phyloP scores from a whole-genome alignment of 306 rosid species.

The Luffa acutangula region DNA sequence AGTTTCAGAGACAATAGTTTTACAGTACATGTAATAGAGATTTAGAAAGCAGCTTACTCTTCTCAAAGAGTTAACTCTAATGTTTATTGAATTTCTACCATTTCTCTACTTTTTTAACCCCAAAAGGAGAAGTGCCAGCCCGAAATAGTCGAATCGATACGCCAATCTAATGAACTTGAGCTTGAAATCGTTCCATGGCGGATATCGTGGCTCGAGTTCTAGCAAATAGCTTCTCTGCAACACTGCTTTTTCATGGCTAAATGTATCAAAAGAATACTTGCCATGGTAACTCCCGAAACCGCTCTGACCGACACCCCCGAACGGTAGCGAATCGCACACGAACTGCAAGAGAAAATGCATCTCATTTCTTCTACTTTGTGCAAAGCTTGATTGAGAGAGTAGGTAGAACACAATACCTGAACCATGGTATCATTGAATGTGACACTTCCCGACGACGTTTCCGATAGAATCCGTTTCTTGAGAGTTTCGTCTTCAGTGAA shows the following conservation, averaged over 20 bases:
- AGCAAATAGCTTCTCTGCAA: slow-evolving; percentile 45
- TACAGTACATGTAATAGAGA: background rate
- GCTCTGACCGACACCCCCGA: slow-evolving; percentile 55
- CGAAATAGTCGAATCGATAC: slow-evolving; percentile 47
- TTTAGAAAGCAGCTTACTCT: background rate
- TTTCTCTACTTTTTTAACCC: slow-evolving; percentile 38
- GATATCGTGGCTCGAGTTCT: slow-evolving; percentile 76
- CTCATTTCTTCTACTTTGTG: background rate
- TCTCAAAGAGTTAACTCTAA: background rate
- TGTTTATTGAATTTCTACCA: background rate
- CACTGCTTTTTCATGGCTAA: slow-evolving; percentile 86
- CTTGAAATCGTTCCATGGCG: slow-evolving; percentile 76
- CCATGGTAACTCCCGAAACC: slow-evolving; percentile 96
- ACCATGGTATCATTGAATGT: slow-evolving; percentile 59
- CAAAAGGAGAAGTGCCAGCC: slow-evolving; percentile 32
- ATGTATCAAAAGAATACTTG: slow-evolving; percentile 67
- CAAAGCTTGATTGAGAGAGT: background rate
- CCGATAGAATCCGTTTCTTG: slow-evolving; percentile 43
- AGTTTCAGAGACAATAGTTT: background rate
- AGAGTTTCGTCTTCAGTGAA: slow-evolving; percentile 60
- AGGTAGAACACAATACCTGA: slow-evolving; percentile 38
- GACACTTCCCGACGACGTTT: slow-evolving; percentile 88
- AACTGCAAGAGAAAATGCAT: slow-evolving; percentile 32
- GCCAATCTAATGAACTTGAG: slow-evolving; percentile 57
- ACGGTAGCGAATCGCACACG: slow-evolving; percentile 37